These are phyloP conservation scores for Tagetes patula DNA, from an alignment of 129 eudicot species.

Conservation along the genomic window DNA sequence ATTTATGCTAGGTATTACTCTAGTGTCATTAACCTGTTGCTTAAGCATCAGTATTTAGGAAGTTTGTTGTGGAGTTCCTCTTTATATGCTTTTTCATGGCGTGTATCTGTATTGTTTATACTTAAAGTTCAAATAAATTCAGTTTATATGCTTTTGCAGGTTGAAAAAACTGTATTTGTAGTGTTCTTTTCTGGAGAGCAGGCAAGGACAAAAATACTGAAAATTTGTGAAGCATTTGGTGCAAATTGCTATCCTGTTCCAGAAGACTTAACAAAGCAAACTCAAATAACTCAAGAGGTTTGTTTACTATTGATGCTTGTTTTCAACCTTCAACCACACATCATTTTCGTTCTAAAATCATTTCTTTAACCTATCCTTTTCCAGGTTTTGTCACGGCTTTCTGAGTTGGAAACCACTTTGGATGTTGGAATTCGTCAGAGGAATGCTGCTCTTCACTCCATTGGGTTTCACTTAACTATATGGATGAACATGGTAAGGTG, in stretches of 20 bases:
- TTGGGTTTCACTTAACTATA: slow-evolving; percentile 64
- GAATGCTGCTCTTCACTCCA: slow-evolving; percentile 69
- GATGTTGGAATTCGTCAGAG: slow-evolving; percentile 96
- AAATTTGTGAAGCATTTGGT: slow-evolving; percentile 98
- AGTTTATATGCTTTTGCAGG: slow-evolving; percentile 50
- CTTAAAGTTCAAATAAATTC: slow-evolving; percentile 18
- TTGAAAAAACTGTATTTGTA: slow-evolving; percentile 88
- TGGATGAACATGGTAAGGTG: slow-evolving; percentile 86
- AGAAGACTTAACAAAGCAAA: slow-evolving; percentile 76
- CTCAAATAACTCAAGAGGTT: slow-evolving; percentile 90
- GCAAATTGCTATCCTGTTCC: slow-evolving; percentile 98
- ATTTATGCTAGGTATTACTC: neutral
- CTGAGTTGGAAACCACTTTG: slow-evolving; percentile 87
- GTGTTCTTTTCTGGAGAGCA: slow-evolving; percentile 99
- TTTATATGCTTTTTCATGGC: neutral
- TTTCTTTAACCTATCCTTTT: slow-evolving; percentile 25
- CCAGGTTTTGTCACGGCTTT: slow-evolving; percentile 85
- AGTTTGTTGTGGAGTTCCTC: neutral
- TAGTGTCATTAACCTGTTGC: neutral
- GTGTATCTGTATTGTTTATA: neutral
- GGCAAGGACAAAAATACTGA: slow-evolving; percentile 84
- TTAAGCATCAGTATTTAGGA: slow-evolving; percentile 18
- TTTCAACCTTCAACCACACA: slow-evolving; percentile 12
- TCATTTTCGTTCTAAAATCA: neutral
- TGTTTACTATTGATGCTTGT: slow-evolving; percentile 25